A percentile compares a stretch with the other conserved stretches of the same genome.
phyloP scores from a whole-genome alignment of 139 green algal genomes.

The Closterium sp. region DNA sequence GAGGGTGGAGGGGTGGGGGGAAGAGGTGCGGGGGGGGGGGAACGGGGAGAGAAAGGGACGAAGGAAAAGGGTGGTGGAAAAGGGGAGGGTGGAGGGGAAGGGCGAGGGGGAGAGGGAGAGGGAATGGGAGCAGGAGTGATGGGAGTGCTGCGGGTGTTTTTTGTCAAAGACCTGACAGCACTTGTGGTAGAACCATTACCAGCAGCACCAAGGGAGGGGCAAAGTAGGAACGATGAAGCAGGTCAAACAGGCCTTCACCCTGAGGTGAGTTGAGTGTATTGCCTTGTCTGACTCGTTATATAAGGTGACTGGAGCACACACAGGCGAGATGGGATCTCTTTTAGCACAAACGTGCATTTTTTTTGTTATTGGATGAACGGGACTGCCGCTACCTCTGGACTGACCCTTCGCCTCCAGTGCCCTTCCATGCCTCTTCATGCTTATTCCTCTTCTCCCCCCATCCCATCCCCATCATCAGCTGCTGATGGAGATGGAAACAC shows the following conservation, averaged over 20 bases:
- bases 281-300: too few species aligned
- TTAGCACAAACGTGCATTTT: too few species aligned
- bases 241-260: background rate
- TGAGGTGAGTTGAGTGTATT: background rate
- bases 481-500: background rate
- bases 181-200: background rate
- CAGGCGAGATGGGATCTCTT: too few species aligned
- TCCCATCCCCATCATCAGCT: background rate
- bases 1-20: background rate
- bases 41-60: background rate
- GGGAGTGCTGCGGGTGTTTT: background rate
- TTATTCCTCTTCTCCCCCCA: background rate
- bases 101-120: background rate
- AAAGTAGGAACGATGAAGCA: background rate
- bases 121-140: background rate
- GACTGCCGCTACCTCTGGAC: too few species aligned
- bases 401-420: too few species aligned
- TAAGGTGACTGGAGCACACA: too few species aligned
- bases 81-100: too few species aligned
- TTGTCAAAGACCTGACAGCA: background rate
- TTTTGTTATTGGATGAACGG: too few species aligned
- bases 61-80: too few species aligned
- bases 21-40: background rate
- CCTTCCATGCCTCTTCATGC: too few species aligned
- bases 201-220: too few species aligned